These are phyloP conservation scores for Austroboletus eburneus DNA, from an alignment of 768 basidiomycete genomes.

Conservation along the genomic window DNA sequence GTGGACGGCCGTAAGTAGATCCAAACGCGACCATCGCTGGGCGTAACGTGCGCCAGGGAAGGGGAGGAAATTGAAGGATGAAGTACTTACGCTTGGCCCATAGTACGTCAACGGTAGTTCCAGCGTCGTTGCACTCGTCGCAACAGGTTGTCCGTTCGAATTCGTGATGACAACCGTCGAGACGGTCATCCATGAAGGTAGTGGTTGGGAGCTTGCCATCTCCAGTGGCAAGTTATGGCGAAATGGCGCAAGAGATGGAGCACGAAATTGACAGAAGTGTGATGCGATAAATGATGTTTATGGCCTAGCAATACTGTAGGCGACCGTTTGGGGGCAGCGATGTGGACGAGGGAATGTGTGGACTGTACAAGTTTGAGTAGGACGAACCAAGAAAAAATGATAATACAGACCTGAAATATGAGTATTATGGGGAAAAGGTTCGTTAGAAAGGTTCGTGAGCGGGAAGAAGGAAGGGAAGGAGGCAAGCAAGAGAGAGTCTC, in stretches of 20 bases:
- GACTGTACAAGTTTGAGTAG: constrained; percentile 11
- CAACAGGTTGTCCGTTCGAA: constrained; percentile 46
- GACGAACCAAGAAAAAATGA: neutral
- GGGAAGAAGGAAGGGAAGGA: constrained; percentile 6
- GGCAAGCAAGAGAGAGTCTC: constrained; percentile 6
- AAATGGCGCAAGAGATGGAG: constrained; percentile 2
- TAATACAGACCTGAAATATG: constrained; percentile 12
- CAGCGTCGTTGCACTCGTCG: constrained; percentile 56
- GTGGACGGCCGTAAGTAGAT: neutral
- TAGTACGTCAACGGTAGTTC: constrained; percentile 76
- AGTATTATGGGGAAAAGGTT: constrained; percentile 9
- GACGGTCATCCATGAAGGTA: constrained; percentile 71
- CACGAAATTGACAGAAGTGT: constrained; percentile 3
- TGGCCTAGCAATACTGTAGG: neutral
- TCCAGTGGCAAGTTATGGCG: constrained; percentile 7
- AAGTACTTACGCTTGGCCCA: constrained; percentile 68
- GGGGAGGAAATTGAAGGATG: neutral
- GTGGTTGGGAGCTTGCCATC: constrained; percentile 51
- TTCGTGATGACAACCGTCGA: constrained; percentile 49
- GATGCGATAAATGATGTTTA: no score
- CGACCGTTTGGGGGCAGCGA: constrained; percentile 4
- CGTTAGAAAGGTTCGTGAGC: constrained; percentile 16
- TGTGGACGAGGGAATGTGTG: constrained; percentile 24
- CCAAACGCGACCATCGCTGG: neutral
- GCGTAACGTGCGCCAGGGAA: neutral